Percentiles rank a stretch among this genome's conserved stretches.
Conservation (phyloP, 495 filamentous ascomycete genomes). For the Trichoderma parareesei region DNA sequence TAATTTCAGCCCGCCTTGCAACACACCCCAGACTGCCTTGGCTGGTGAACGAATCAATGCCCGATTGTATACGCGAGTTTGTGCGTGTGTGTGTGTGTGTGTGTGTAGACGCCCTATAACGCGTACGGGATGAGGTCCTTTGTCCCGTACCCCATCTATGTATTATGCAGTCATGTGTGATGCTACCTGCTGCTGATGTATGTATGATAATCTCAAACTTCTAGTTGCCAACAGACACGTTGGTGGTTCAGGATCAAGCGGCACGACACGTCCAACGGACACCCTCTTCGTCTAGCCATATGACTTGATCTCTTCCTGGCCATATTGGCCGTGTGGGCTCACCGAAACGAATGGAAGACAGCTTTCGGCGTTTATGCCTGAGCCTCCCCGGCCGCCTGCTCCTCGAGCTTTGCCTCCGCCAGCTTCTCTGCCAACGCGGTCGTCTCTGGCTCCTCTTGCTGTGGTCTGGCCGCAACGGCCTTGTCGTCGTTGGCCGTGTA, state of each 20-base stretch:
- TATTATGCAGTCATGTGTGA: conserved; percentile 8
- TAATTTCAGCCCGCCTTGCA: not conserved
- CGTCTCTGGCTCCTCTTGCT: not conserved
- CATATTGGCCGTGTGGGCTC: not conserved
- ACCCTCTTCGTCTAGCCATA: not conserved
- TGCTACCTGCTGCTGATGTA: not conserved
- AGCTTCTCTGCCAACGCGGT: conserved; percentile 9
- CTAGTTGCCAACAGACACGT: not conserved
- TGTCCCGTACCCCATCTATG: not conserved
- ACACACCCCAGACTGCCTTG: not conserved
- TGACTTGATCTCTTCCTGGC: not conserved
- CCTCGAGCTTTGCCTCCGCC: conserved; percentile 9
- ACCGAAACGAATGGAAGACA: not conserved
- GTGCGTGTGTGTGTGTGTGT: not conserved
- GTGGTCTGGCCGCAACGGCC: not conserved
- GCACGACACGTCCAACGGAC: not conserved
- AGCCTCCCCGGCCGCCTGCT: conserved; percentile 8
- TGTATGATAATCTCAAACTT: not conserved
- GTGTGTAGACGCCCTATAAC: not conserved
- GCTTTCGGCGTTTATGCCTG: not conserved
- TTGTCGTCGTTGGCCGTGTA: conserved; percentile 2
- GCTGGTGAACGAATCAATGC: not conserved
- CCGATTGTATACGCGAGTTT: not conserved
- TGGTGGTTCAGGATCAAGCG: not conserved
- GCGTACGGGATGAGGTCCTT: not conserved